Evolutionary conservation across 805 yeast genomes (phyloP), one percentile per base, ranked within the genome.

Genomic region (Suhomyces sp.): DNA sequence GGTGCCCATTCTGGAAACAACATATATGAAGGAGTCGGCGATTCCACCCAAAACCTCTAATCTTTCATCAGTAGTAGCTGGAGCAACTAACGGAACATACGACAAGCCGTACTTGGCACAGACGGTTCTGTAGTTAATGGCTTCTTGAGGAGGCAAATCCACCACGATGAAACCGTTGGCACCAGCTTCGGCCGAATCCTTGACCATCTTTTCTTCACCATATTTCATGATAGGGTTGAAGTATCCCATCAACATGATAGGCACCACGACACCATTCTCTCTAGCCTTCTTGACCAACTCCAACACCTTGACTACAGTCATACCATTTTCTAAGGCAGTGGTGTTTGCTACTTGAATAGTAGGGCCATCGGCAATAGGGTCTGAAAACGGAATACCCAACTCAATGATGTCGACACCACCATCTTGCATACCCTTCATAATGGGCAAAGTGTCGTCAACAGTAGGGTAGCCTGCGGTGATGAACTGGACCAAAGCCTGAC

Each of bases 301-400:
- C 55, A 94, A 73, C 58, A 90, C 85, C 63, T 78, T 77, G 6
- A 74, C 67, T 57, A 90, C 84, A 29, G 90, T 86, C 54, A 91
- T 82, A 12, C 96, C 96, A 63, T 94, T 93, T 24, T 82, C 79
- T 57, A 94, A 78, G 17, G 99, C 94, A n/a, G 74, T 76, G 19
- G 82, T 82, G 73, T 92, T 92, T 38, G 98, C 90, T 33, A 77
- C 84, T 74, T 94, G 99, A 64, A 94, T 94, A 15, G 96, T 90
- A 40, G 98, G 96, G 47, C 99, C 99, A 70, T 94, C 99, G 33
- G 98, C 99, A 68, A 94, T 91, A 38, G 99, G 99, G 69, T 94
- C 99, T 22, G 97, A 87, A 70, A 94, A 94, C 47, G 99, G 99
- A 68, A 94, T 74, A 57, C 99, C 99, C 46, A 94, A 74, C 73